Percentiles rank a stretch among this genome's conserved stretches.
Evolutionary conservation across 2,329 filamentous ascomycete genomes (phyloP).

Genomic region (Cordyceps javanica): DNA sequence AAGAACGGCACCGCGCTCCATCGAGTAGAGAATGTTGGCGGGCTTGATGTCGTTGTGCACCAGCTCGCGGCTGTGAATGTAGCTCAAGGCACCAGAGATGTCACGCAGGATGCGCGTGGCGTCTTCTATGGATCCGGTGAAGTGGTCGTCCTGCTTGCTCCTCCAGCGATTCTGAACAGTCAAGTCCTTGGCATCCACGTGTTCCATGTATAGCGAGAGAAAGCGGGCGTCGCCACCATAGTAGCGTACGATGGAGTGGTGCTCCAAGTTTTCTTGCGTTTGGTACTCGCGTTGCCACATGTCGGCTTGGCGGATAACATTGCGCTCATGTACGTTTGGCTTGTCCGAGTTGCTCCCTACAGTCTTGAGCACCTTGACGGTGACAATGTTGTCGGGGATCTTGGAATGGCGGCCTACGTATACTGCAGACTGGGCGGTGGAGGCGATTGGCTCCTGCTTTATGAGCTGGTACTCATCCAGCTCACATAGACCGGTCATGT

Average conservation of each 20-base stretch:
- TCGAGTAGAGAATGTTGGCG: slow-evolving; percentile 54
- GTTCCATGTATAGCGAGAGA: slow-evolving; percentile 56
- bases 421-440: slow-evolving; percentile 48
- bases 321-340: slow-evolving; percentile 44
- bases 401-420: slow-evolving; percentile 49
- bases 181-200: slow-evolving; percentile 51
- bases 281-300: slow-evolving; percentile 54
- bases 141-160: slow-evolving; percentile 39
- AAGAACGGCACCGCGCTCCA: slow-evolving; percentile 51
- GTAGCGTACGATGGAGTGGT: slow-evolving; percentile 52
- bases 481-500: slow-evolving; percentile 44
- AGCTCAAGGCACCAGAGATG: slow-evolving; percentile 47
- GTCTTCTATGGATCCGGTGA: slow-evolving; percentile 43
- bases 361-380: slow-evolving; percentile 56
- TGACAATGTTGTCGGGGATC: slow-evolving; percentile 48
- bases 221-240: slow-evolving; percentile 56
- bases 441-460: slow-evolving; percentile 50
- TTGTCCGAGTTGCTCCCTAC: slow-evolving; percentile 35
- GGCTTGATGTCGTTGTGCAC: slow-evolving; percentile 60
- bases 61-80: slow-evolving; percentile 46
- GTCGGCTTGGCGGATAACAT: slow-evolving; percentile 53
- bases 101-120: slow-evolving; percentile 48
- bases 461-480: slow-evolving; percentile 49
- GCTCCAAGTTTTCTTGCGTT: slow-evolving; percentile 48
- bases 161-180: slow-evolving; percentile 45